Percentiles rank a stretch among this genome's conserved stretches.
Evolutionary conservation across 2,329 filamentous ascomycete genomes (phyloP).

Genomic region (Colletotrichum godetiae): DNA sequence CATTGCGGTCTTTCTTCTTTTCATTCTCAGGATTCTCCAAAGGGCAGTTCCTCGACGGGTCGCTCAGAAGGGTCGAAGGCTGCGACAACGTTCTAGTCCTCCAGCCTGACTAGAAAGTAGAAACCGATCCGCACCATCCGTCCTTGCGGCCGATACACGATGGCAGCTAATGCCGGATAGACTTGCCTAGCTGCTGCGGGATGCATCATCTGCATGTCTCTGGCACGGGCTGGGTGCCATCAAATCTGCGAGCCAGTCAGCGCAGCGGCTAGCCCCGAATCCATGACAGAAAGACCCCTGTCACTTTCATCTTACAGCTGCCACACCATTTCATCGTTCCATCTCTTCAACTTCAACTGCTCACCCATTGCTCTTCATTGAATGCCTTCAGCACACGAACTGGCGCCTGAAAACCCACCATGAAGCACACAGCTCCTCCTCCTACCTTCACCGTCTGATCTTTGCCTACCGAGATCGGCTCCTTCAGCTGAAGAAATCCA

Average conservation of each 20-base stretch:
- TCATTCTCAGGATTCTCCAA: neutral
- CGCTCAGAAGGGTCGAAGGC: conserved; percentile 21
- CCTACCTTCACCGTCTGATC: conserved; percentile 1
- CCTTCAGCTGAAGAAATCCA: conserved; percentile 25
- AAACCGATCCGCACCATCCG: conserved; percentile 34
- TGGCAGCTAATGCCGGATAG: conserved; percentile 36
- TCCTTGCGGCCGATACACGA: conserved; percentile 34
- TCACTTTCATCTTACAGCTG: conserved; percentile 31
- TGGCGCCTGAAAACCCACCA: neutral
- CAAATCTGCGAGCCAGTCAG: conserved; percentile 34
- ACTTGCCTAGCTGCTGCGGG: conserved; percentile 36
- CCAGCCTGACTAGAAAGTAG: conserved; percentile 30
- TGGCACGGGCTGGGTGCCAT: conserved; percentile 28
- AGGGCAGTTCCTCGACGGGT: conserved; percentile 17
- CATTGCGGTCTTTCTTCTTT: conserved; percentile 23
- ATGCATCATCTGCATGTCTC: conserved; percentile 36
- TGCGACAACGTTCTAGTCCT: conserved; percentile 31
- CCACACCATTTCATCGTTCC: conserved; percentile 34
- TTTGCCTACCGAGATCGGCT: conserved; percentile 7
- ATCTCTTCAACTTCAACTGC: conserved; percentile 22
- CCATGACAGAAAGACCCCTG: conserved; percentile 32
- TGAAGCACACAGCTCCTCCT: neutral
- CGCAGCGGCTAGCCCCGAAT: conserved; percentile 34
- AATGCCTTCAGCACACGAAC: conserved; percentile 2
- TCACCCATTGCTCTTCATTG: conserved; percentile 3